Evolutionary conservation across 495 filamentous ascomycete species (phyloP).

Genomic region (Evansstolkia leycettana): DNA sequence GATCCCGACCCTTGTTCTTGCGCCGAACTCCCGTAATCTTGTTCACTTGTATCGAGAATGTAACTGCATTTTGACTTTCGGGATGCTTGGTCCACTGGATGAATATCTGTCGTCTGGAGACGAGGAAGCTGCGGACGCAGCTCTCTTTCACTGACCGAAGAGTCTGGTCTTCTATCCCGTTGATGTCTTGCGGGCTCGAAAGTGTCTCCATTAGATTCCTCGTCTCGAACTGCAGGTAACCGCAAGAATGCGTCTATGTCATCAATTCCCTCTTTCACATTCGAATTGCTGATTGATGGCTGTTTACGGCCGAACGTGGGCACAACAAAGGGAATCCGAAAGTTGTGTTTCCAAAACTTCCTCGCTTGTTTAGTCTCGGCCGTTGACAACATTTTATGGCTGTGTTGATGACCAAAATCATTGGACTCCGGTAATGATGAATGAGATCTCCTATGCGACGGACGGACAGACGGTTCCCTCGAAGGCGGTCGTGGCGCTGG

Average conservation of each 20-base stretch:
- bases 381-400: constrained; percentile 11
- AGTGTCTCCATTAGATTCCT: too few relatives aligned
- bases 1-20: too few relatives aligned
- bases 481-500: constrained; percentile 23
- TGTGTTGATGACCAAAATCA: neutral
- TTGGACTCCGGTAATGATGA: constrained; percentile 1
- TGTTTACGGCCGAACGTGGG: constrained; percentile 8
- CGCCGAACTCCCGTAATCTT: neutral
- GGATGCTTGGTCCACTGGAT: constrained; percentile 3
- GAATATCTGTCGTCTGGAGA: constrained; percentile 19
- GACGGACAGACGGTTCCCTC: too few relatives aligned
- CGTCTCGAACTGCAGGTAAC: too few relatives aligned
- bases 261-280: neutral
- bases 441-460: too few relatives aligned
- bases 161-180: constrained; percentile 9
- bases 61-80: too few relatives aligned
- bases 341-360: constrained; percentile 8
- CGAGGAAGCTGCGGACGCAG: constrained; percentile 23
- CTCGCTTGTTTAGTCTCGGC: constrained; percentile 7
- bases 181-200: too few relatives aligned
- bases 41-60: neutral
- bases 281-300: constrained; percentile 7
- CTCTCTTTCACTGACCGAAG: constrained; percentile 11
- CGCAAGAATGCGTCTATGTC: neutral
- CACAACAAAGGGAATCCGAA: constrained; percentile 7